Evolutionary conservation across 805 yeast species (phyloP), one percentile per base, ranked within the genome.

Genomic region (Candida silvatica): DNA sequence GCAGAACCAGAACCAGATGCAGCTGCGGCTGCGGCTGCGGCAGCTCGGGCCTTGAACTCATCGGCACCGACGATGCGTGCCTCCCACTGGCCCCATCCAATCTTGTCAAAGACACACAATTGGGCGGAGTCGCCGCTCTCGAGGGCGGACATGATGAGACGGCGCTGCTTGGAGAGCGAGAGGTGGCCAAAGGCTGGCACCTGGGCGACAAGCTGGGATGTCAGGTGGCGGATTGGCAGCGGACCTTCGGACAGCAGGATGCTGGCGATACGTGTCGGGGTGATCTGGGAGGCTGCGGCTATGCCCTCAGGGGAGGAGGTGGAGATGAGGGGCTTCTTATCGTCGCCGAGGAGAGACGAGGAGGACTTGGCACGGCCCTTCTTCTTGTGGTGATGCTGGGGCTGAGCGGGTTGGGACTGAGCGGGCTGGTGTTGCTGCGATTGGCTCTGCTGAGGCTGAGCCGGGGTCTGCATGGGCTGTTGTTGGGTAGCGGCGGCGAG

Each of bases 11-110:
- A 6, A n/a, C 18, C 16, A 23, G 35, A 23, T 8, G 32, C 32
- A 8, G 23, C 31, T 5, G 22, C 15, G 15, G 28, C 23, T 26
- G 30, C 30, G 11, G 34, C 32, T 28, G 38, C 31, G 22, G 39
- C 42, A 37, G 51, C 52, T 29, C 48, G 45, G 12, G 29, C 26
- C 4, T 40, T 36, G n/a, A 55, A 54, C 20, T 42, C 46, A 12
- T 51, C 58, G 4, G 34, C 39, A 2, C 49, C 30, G 5, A 52
- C 74, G 32, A 64, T 61, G 47, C 77, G 69, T 3, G 88, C 94
- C 17, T 82, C 82, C 97, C 97, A 88, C 56, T 88, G 94, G 40
- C 97, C 97, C 97, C 97, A 88, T 17, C 97, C 96, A 22, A 88
- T 86, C 60, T 88, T 88, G 51, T 86, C 94, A 60, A 88, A 88